Base-by-base conservation (phyloP, 2,329 filamentous ascomycete species). In the Dichotomopilus funicola region DNA sequence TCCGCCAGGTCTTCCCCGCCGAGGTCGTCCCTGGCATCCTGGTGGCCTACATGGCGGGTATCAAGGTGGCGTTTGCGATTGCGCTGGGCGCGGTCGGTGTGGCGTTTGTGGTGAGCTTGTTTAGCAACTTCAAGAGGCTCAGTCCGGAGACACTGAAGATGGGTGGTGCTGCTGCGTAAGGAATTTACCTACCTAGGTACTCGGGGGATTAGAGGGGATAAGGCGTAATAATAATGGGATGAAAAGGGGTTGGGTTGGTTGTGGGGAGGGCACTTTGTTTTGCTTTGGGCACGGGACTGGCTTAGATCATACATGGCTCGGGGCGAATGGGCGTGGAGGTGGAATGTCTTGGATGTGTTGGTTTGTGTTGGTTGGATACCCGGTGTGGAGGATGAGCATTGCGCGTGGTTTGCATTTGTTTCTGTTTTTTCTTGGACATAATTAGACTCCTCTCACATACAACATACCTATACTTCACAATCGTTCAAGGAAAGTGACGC, bases 21-120 rank as follows among this genome's bases (percentile, higher is more conserved):
- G 65, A 78, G 10, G 72, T 73, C 59, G 64, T 86, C 0, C 64
- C 69, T 0, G 73, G 72, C 0, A 78, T 88, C 43, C 68, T 85
- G 12, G 51, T 64, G 0, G 80, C 79, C 0, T 88, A 88, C 68
- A 85, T 78, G 56, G 70, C 78, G 51, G 79, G 79, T 0, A 81
- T 85, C 63, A 82, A 82, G 63, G 79, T 83, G 6, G 73, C 75
- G 3, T 75, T 82, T 33, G 83, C 79, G 0, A 71, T 83, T 59
- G 73, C 75, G 1, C 70, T 74, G 6, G 62, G 80, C 5, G 75
- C 72, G 3, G 71, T 64, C 1, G 71, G 71, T 0, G 35, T 70
- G 5, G 62, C 67, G 0, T 62, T 70, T 33, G 13, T 70, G 6
- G 37, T 70, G 6, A 62, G 64, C 42, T 9, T 67, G 6, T 63